Conservation (phyloP, 2,329 filamentous ascomycete genomes). For the Periglandula ipomoeae region DNA sequence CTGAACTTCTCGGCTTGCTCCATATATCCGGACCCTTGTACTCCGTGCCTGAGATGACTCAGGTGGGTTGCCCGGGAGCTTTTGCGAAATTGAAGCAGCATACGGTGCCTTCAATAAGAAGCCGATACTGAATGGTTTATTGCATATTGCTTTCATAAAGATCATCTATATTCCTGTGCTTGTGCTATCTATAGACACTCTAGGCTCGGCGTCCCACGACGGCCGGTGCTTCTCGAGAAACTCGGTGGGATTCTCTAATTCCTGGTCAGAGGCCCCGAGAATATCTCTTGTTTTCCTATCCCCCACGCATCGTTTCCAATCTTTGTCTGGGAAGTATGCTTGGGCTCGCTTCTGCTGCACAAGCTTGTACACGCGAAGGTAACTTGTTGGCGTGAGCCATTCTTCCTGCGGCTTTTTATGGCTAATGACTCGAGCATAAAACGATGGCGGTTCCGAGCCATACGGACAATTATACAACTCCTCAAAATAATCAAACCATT, state of each 20-base stretch:
- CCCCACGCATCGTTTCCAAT: background rate
- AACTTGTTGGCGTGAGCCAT: background rate
- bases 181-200: no score
- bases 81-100: no score
- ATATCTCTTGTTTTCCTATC: background rate
- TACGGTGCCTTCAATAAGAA: no score
- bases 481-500: background rate
- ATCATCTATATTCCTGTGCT: no score
- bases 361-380: constrained; percentile 1
- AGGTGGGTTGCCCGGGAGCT: no score
- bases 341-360: background rate
- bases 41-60: no score
- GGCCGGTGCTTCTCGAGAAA: constrained; percentile 1
- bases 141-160: no score
- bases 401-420: background rate
- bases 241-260: constrained; percentile 1
- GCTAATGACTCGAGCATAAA: background rate
- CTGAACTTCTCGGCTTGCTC: no score
- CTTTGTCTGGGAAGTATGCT: background rate
- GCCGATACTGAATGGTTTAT: no score
- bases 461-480: constrained; percentile 1
- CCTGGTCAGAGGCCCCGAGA: background rate
- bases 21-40: no score
- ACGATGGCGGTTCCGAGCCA: background rate
- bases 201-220: background rate